Conservation (phyloP, 345 rosid genomes). For the Eucalyptus regnans region DNA sequence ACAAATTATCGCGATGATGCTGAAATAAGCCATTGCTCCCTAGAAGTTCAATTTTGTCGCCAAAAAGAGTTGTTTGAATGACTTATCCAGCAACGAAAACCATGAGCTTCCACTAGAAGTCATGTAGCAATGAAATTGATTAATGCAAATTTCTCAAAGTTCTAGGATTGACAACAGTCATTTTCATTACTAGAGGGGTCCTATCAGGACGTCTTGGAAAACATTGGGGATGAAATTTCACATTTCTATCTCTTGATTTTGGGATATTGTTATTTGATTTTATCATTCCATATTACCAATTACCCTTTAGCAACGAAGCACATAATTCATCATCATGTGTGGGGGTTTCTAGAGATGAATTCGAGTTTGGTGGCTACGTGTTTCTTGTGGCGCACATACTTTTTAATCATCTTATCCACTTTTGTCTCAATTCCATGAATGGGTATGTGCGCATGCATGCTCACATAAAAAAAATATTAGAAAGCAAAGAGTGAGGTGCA, state of each 20-base stretch:
- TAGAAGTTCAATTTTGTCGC: not conserved
- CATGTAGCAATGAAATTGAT: not conserved
- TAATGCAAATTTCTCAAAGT: not conserved
- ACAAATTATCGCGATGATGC: accelerated
- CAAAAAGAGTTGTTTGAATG: not conserved
- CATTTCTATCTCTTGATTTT: not conserved
- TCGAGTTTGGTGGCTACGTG: not conserved
- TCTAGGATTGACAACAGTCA: not conserved
- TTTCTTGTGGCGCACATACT: not conserved
- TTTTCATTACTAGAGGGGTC: not conserved
- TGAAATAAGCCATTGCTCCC: not conserved
- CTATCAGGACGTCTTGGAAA: not conserved
- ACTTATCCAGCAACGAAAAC: too few relatives aligned
- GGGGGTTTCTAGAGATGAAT: not conserved
- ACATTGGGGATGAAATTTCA: not conserved
- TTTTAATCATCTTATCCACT: not conserved
- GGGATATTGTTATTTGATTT: not conserved
- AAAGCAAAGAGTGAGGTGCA: not conserved
- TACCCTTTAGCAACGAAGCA: not conserved
- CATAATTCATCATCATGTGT: not conserved
- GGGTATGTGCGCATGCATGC: not conserved
- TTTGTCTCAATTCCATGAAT: not conserved
- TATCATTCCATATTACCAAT: not conserved
- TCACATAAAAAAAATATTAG: not conserved
- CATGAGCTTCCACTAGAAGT: not conserved